These are phyloP conservation scores for Aspergillus steynii DNA, from an alignment of 495 filamentous ascomycete species.

Conservation along the genomic window DNA sequence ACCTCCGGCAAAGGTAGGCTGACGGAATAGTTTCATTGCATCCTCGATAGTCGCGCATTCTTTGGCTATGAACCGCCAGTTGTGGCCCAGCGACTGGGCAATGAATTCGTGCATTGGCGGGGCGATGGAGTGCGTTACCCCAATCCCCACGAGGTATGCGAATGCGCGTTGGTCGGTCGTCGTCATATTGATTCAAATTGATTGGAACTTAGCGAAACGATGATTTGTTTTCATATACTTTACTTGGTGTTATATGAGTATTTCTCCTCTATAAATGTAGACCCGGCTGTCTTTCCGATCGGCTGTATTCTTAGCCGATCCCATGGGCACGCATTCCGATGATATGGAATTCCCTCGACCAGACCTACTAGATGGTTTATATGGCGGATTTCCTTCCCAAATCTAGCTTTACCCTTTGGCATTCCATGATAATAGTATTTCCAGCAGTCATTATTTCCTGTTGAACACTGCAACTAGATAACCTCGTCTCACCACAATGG, in stretches of 20 bases:
- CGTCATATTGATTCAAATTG: background rate
- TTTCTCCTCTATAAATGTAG: no score
- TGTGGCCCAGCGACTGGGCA: constrained; percentile 34
- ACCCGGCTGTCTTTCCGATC: no score
- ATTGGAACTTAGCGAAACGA: background rate
- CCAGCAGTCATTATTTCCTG: no score
- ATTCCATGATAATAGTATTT: no score
- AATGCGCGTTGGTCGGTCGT: background rate
- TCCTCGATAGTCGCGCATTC: constrained; percentile 39
- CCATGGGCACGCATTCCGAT: no score
- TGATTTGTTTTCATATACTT: no score
- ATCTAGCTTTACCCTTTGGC: no score
- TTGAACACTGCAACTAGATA: background rate
- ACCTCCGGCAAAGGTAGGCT: constrained; percentile 50
- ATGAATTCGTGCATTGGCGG: constrained; percentile 46
- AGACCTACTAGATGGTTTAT: no score
- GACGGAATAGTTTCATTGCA: constrained; percentile 30
- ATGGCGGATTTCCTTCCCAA: no score
- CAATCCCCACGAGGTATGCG: constrained; percentile 38
- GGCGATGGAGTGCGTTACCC: constrained; percentile 45
- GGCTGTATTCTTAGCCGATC: no score
- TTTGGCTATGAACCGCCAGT: constrained; percentile 38
- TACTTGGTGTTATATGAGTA: no score
- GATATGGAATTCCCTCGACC: no score
- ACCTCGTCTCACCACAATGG: constrained; percentile 13